These are phyloP conservation scores for Mycena alexandri DNA, from an alignment of 768 basidiomycete genomes.

Conservation along the genomic window DNA sequence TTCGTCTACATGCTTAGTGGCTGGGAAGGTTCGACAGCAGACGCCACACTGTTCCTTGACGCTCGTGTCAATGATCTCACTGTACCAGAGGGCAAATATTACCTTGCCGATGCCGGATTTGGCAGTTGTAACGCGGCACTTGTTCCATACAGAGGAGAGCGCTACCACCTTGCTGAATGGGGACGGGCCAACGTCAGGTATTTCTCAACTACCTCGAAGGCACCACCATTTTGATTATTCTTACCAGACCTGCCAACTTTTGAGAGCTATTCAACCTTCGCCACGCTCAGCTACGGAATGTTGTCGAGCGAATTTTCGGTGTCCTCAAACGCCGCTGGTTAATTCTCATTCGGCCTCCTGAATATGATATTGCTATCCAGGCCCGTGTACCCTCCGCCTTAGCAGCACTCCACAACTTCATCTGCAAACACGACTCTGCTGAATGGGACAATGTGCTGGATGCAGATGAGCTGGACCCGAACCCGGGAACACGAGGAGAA, in stretches of 20 bases:
- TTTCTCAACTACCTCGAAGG: background rate
- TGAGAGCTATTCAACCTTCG: background rate
- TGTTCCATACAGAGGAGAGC: conserved; percentile 40
- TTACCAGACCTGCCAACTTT: background rate
- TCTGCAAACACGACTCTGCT: background rate
- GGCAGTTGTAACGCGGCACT: conserved; percentile 35
- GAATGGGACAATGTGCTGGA: background rate
- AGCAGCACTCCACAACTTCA: background rate
- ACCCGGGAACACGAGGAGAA: background rate
- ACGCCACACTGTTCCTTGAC: conserved; percentile 36
- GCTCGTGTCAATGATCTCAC: conserved; percentile 26
- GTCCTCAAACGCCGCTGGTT: background rate
- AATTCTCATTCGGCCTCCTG: background rate
- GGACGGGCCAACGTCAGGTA: conserved; percentile 29
- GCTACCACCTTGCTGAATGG: conserved; percentile 46
- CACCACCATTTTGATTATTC: background rate
- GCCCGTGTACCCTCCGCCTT: background rate
- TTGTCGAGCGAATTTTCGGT: background rate
- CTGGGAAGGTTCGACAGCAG: conserved; percentile 42
- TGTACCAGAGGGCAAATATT: conserved; percentile 36
- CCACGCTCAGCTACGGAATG: background rate
- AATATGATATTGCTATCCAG: background rate
- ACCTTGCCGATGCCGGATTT: conserved; percentile 39
- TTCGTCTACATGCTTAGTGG: conserved; percentile 43
- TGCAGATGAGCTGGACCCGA: background rate